Evolutionary conservation across 2,329 filamentous ascomycete species (phyloP).

Genomic region (Xylaria hypoxylon): DNA sequence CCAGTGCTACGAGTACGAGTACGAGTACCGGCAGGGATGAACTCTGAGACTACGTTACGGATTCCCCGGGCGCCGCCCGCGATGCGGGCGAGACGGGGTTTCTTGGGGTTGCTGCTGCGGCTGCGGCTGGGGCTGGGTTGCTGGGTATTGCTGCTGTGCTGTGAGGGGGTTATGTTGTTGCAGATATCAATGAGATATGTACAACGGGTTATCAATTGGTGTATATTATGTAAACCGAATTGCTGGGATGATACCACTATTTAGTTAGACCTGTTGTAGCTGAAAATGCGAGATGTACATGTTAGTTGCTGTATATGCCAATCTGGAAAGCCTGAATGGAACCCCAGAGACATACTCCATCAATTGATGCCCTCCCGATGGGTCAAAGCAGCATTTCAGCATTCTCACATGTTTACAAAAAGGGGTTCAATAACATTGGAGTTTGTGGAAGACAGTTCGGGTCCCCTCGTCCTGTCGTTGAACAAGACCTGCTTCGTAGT

Average conservation of each 20-base stretch:
- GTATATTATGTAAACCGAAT: not conserved
- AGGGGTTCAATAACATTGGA: not conserved
- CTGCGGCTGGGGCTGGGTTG: constrained; percentile 39
- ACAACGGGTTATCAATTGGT: not conserved
- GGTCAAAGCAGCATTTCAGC: not conserved
- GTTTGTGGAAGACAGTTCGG: not conserved
- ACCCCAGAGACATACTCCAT: not conserved
- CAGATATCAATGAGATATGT: not conserved
- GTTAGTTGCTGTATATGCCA: not conserved
- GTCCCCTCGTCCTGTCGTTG: not conserved
- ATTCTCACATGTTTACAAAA: not conserved
- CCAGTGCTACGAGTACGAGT: not conserved
- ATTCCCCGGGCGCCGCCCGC: constrained; percentile 16
- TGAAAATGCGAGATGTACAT: not conserved
- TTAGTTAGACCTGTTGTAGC: not conserved
- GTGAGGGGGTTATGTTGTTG: constrained; percentile 9
- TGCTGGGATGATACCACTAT: not conserved
- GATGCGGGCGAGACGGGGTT: constrained; percentile 39
- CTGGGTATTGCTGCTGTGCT: constrained; percentile 37
- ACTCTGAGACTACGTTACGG: constrained; percentile 20
- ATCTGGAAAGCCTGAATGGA: not conserved
- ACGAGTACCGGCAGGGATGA: not conserved
- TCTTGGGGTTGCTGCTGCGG: constrained; percentile 34
- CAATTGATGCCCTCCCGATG: not conserved
- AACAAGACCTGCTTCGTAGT: not conserved